These are phyloP conservation scores for Aspergillus chevalieri DNA, from an alignment of 2,329 filamentous ascomycete genomes.

Conservation along the genomic window DNA sequence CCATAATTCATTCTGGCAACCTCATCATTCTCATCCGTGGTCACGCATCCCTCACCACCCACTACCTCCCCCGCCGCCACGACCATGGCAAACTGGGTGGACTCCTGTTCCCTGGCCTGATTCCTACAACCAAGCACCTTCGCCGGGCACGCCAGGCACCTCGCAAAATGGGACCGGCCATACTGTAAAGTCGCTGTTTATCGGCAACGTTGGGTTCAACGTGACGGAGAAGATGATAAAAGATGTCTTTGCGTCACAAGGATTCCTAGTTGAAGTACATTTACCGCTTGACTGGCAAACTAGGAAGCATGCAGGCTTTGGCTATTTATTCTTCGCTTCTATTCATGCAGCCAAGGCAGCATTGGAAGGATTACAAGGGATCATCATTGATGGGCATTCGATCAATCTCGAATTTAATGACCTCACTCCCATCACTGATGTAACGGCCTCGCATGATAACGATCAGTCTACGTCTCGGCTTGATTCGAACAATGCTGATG, in stretches of 20 bases:
- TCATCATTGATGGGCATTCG: conserved; percentile 32
- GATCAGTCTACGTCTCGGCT: neutral
- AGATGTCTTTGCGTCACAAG: conserved; percentile 32
- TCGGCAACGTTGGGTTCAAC: conserved; percentile 36
- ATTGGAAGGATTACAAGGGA: conserved; percentile 30
- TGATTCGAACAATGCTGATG: neutral
- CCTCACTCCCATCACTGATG: conserved; percentile 15
- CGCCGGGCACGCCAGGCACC: neutral
- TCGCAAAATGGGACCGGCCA: neutral
- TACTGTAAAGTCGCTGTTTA: conserved; percentile 24
- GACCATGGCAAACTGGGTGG: neutral
- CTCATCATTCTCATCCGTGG: neutral
- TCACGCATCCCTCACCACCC: neutral
- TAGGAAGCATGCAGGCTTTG: conserved; percentile 34
- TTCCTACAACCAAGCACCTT: neutral
- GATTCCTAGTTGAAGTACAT: conserved; percentile 31
- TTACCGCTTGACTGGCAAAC: conserved; percentile 29
- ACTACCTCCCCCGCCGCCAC: conserved; percentile 1
- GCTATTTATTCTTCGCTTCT: conserved; percentile 33
- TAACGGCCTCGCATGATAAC: conserved; percentile 2
- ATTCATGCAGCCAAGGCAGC: conserved; percentile 30
- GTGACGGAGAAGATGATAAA: conserved; percentile 30
- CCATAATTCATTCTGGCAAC: neutral
- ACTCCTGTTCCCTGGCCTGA: neutral
- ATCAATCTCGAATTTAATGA: conserved; percentile 37